These are phyloP conservation scores for Melastoma malabathricum DNA, from an alignment of 345 rosid species.

Conservation along the genomic window DNA sequence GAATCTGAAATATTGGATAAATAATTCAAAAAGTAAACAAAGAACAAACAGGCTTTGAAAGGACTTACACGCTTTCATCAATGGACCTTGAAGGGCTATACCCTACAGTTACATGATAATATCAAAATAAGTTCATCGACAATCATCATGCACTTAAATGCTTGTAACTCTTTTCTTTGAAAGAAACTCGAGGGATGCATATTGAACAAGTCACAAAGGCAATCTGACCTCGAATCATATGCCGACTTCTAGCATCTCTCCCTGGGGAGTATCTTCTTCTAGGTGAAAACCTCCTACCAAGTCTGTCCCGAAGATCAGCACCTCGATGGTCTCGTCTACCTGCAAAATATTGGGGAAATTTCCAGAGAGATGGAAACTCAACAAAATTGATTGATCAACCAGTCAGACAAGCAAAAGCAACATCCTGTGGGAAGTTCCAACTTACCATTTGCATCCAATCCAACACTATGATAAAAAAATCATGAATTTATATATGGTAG, in stretches of 20 bases:
- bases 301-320: conserved; percentile 71
- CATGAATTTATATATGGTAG: conserved; percentile 33
- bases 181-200: too few relatives aligned
- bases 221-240: conserved; percentile 36
- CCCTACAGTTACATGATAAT: conserved; percentile 27
- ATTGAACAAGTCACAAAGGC: too few relatives aligned
- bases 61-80: conserved; percentile 43
- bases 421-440: conserved; percentile 12
- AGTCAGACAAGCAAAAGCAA: neutral
- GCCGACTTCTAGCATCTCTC: conserved; percentile 33
- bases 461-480: conserved; percentile 37
- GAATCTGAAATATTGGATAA: too few relatives aligned
- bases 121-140: too few relatives aligned
- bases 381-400: conserved; percentile 5
- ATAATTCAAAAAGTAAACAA: neutral
- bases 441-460: conserved; percentile 31
- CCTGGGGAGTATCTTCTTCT: conserved; percentile 39
- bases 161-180: too few relatives aligned
- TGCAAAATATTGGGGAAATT: conserved; percentile 15
- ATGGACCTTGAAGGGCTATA: conserved; percentile 42
- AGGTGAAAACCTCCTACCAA: conserved; percentile 65
- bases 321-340: conserved; percentile 47
- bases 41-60: neutral
- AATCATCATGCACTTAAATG: too few relatives aligned
- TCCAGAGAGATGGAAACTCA: neutral